Percentiles rank a stretch among this genome's conserved stretches.
phyloP scores from a whole-genome alignment of 2,329 filamentous ascomycete genomes.

The Rhexocercosporidium sp. region DNA sequence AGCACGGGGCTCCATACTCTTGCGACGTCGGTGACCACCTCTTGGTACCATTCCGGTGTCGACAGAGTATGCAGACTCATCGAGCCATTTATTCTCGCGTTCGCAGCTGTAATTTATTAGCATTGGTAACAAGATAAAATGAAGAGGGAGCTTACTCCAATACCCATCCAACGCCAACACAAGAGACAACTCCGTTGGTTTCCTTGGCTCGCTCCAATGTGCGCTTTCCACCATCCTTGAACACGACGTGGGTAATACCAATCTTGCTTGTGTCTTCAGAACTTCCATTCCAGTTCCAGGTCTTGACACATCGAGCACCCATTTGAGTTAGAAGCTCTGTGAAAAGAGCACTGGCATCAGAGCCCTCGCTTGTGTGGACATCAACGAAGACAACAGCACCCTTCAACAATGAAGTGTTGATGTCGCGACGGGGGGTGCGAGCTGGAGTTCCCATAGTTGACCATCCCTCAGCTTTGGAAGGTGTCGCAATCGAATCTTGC shows the following conservation, averaged over 20 bases:
- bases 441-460: conserved; percentile 60
- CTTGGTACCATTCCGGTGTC: conserved; percentile 71
- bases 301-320: conserved; percentile 79
- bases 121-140: conserved; percentile 17
- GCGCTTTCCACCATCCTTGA: conserved; percentile 81
- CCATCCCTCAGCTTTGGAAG: conserved; percentile 56
- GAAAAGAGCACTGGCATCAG: conserved; percentile 81
- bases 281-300: conserved; percentile 71
- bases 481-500: conserved; percentile 32
- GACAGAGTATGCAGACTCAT: conserved; percentile 72
- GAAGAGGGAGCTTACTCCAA: conserved; percentile 69
- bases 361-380: conserved; percentile 81
- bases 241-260: conserved; percentile 87
- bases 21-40: conserved; percentile 73
- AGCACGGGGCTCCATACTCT: conserved; percentile 80
- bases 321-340: conserved; percentile 79
- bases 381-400: conserved; percentile 84
- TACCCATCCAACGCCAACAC: conserved; percentile 88
- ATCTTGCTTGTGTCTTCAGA: conserved; percentile 54
- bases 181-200: conserved; percentile 76
- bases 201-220: conserved; percentile 82
- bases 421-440: conserved; percentile 59
- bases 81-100: conserved; percentile 76
- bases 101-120: conserved; percentile 64
- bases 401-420: conserved; percentile 60